Conservation (phyloP, 2,329 filamentous ascomycete species). For the Aureobasidium musti region DNA sequence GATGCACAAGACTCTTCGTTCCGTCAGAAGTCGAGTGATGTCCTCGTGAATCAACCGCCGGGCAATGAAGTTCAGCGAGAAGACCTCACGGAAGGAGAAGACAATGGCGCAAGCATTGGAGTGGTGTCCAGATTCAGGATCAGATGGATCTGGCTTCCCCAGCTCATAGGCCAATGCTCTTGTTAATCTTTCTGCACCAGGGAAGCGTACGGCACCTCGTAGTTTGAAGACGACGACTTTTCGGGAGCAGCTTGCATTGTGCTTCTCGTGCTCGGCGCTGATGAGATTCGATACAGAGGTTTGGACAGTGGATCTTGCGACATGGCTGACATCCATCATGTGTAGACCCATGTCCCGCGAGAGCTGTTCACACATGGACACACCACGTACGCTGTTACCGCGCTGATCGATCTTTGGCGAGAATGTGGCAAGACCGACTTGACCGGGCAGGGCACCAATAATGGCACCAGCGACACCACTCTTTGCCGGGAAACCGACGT, state of each 20-base stretch:
- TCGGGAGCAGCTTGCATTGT: slow-evolving; percentile 22
- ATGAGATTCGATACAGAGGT: slow-evolving; percentile 32
- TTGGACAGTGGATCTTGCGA: slow-evolving; percentile 34
- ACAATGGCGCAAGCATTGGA: slow-evolving; percentile 35
- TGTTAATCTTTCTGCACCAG: slow-evolving; percentile 34
- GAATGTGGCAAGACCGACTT: slow-evolving; percentile 35
- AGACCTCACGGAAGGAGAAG: slow-evolving; percentile 35
- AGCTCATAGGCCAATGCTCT: slow-evolving; percentile 33
- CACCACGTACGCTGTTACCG: slow-evolving; percentile 35
- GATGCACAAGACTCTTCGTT: slow-evolving; percentile 31
- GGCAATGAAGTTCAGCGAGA: slow-evolving; percentile 35
- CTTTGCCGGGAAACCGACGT: slow-evolving; percentile 46
- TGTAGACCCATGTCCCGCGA: slow-evolving; percentile 36
- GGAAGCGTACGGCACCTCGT: slow-evolving; percentile 35
- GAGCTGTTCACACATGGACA: slow-evolving; percentile 33
- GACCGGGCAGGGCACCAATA: slow-evolving; percentile 34
- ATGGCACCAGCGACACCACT: slow-evolving; percentile 39
- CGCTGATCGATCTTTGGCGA: slow-evolving; percentile 35
- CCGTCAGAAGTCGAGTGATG: slow-evolving; percentile 31
- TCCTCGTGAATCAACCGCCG: slow-evolving; percentile 33
- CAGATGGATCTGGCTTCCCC: slow-evolving; percentile 31
- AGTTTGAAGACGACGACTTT: slow-evolving; percentile 34
- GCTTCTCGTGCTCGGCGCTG: slow-evolving; percentile 25
- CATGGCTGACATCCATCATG: slow-evolving; percentile 36
- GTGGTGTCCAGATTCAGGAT: slow-evolving; percentile 33